Evolutionary conservation across 768 basidiomycete species (phyloP).

Genomic region (Kwoniella heveanensis): DNA sequence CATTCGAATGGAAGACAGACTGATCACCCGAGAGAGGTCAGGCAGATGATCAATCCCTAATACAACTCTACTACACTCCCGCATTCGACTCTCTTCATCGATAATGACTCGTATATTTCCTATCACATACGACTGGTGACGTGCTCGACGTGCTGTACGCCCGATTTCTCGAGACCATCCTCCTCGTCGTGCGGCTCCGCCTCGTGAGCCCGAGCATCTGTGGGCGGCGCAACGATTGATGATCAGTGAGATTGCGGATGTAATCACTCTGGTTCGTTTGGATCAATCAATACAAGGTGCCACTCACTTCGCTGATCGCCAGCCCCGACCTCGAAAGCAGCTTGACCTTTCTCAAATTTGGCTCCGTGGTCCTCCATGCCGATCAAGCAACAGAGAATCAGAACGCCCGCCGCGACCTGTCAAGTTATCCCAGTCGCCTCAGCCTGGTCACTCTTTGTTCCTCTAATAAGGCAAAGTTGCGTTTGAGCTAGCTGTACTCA

Average conservation of each 20-base stretch:
- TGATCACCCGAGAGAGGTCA: too few relatives aligned
- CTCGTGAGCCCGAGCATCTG: background rate
- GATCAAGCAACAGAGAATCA: slow-evolving; percentile 69
- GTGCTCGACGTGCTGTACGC: background rate
- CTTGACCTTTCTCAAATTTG: slow-evolving; percentile 77
- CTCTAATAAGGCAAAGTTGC: too few relatives aligned
- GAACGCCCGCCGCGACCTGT: slow-evolving; percentile 51
- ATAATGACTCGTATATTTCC: too few relatives aligned
- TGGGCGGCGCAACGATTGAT: too few relatives aligned
- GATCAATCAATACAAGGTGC: too few relatives aligned
- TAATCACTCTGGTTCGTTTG: too few relatives aligned
- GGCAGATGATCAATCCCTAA: too few relatives aligned
- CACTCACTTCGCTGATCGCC: background rate
- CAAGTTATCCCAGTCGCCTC: background rate
- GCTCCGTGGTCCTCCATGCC: slow-evolving; percentile 76
- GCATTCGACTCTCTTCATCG: too few relatives aligned
- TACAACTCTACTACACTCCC: too few relatives aligned
- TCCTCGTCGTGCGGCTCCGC: background rate
- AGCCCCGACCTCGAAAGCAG: slow-evolving; percentile 65
- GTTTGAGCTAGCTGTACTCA: too few relatives aligned
- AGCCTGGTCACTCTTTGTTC: background rate
- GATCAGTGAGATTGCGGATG: too few relatives aligned
- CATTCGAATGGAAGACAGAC: too few relatives aligned
- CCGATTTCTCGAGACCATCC: background rate
- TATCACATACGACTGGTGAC: background rate